Conservation (phyloP, 2,329 filamentous ascomycete genomes). For the Sclerotinia minor region DNA sequence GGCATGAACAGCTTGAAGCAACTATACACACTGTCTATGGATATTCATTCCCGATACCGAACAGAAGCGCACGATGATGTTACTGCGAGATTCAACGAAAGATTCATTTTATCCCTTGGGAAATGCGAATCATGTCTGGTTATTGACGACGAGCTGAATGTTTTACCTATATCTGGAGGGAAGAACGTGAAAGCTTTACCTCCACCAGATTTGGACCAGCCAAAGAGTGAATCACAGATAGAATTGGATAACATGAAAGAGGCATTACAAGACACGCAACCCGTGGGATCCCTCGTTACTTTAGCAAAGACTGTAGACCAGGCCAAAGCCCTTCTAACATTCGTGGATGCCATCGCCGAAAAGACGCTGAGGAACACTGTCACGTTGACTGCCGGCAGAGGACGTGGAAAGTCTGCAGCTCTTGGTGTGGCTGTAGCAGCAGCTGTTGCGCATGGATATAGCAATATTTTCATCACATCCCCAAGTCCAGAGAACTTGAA, state of each 20-base stretch:
- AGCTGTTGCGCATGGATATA: constrained; percentile 93
- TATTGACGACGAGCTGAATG: constrained; percentile 96
- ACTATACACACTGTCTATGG: constrained; percentile 95
- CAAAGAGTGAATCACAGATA: constrained; percentile 67
- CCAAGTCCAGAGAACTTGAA: constrained; percentile 98
- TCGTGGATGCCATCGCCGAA: constrained; percentile 93
- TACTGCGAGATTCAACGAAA: constrained; percentile 93
- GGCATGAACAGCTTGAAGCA: constrained; percentile 97
- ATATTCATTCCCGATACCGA: constrained; percentile 92
- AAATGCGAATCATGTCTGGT: constrained; percentile 93
- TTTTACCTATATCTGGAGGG: constrained; percentile 92
- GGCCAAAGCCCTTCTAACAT: constrained; percentile 93
- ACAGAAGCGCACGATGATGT: constrained; percentile 97
- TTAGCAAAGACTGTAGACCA: constrained; percentile 92
- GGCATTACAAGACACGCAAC: constrained; percentile 78
- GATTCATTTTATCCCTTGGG: constrained; percentile 93
- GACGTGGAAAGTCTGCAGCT: constrained; percentile 94
- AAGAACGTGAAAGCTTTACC: constrained; percentile 84
- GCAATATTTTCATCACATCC: constrained; percentile 98
- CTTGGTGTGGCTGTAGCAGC: constrained; percentile 92
- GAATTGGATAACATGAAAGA: constrained; percentile 89
- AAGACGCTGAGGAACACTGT: constrained; percentile 95
- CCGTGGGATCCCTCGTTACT: constrained; percentile 78
- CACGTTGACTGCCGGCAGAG: constrained; percentile 87
- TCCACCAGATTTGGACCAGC: constrained; percentile 70